Evolutionary conservation across 2,329 filamentous ascomycete genomes (phyloP), one percentile per base, ranked within the genome.

Genomic region (Penicillium frequentans): DNA sequence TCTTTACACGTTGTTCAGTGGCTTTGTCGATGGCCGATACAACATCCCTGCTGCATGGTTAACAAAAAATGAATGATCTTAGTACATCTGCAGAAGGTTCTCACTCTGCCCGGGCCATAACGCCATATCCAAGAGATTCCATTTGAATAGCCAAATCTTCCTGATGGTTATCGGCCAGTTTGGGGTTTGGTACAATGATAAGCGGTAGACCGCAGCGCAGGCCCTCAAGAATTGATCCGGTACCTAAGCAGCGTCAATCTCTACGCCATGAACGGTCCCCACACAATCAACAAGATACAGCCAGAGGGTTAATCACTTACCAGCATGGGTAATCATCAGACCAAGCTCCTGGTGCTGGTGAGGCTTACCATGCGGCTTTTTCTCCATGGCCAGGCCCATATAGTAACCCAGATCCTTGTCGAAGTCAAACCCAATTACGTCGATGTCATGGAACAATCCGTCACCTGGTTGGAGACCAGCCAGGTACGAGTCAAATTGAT

Each of bases 151-250:
- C 93, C 54, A 99, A 83, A 73, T 98, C 91, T 21, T 86, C 83
- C 75, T 99, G 95, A 71, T 99, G 95, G 68, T 99, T 93, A 69
- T 96, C 87, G 66, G 96, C 83, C 0, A 99, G 83, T 7, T 81
- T 80, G 1, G 86, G 82, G 72, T 99, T 99, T 2, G 93, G 90
- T 2, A 99, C 92, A 1, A 96, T 91, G 49, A 99, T 83, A n/a
- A 98, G 79, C 3, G 90, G 88, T 0, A 92, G 79, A 14, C 86
- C 84, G 52, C 90, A 79, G 44, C 90, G 86, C 60, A 96, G 84
- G 0, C 88, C 91, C 71, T 93, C 91, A 0, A 98, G 81, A 27
- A 98, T 92, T 3, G 91, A 92, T 9, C 95, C 95, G 13, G 93
- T 93, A 16, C 93, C 93, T 96, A 52, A 16, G 16, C 48, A 50